phyloP scores from a whole-genome alignment of 2,329 filamentous ascomycete genomes.

The Aspergillus calidoustus region DNA sequence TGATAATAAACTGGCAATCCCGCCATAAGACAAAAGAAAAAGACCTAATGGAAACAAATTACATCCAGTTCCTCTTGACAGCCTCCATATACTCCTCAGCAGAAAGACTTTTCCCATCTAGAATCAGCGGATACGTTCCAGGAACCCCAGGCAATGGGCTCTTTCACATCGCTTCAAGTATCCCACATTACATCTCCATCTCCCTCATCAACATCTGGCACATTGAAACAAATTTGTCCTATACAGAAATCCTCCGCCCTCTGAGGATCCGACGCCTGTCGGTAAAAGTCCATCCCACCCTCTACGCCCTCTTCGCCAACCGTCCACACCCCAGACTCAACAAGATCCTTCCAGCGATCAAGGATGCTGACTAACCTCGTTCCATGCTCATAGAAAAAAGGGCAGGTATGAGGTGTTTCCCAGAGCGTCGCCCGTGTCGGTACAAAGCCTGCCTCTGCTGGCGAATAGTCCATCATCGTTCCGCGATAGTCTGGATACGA shows the following conservation, averaged over 20 bases:
- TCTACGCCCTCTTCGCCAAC: not conserved
- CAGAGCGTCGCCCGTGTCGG: not conserved
- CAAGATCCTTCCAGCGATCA: slow-evolving; percentile 1
- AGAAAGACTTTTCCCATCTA: no score
- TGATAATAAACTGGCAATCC: no score
- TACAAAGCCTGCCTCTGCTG: not conserved
- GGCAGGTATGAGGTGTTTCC: not conserved
- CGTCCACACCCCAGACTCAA: not conserved
- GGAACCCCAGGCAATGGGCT: no score
- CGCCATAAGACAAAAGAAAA: no score
- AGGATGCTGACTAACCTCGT: not conserved
- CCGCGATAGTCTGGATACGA: slow-evolving; percentile 1
- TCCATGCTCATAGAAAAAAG: slow-evolving; percentile 1
- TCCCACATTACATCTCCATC: not conserved
- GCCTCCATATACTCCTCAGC: no score
- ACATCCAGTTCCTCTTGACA: no score
- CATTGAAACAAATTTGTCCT: no score
- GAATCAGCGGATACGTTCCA: no score
- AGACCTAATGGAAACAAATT: no score
- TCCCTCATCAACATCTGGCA: not conserved
- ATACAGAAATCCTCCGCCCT: no score
- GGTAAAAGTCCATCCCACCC: not conserved
- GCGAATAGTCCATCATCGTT: not conserved
- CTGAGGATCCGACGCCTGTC: no score
- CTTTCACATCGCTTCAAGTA: not conserved